Evolutionary conservation across 2,329 filamentous ascomycete species (phyloP).

Genomic region (Penicillium sp.): DNA sequence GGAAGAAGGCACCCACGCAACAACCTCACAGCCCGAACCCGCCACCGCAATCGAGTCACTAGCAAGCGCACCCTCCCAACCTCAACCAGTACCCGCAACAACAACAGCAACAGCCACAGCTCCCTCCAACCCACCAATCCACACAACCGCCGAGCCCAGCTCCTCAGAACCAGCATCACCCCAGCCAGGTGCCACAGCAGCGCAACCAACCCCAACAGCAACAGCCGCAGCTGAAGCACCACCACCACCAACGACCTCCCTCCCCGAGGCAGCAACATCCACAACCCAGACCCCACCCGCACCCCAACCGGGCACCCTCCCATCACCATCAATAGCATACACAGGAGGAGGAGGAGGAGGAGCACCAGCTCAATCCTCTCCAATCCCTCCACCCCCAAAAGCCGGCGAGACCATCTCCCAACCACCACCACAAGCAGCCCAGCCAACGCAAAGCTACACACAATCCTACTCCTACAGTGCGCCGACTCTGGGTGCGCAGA

Average conservation of each 20-base stretch:
- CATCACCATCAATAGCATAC: conserved; percentile 5
- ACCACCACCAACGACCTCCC: conserved; percentile 9
- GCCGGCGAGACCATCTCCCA: conserved; percentile 12
- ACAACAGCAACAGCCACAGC: conserved; percentile 19
- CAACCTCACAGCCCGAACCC: conserved; percentile 21
- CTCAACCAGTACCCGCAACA: conserved; percentile 33
- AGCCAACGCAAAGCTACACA: not conserved
- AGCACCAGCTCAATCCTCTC: not conserved
- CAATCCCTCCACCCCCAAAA: conserved; percentile 22
- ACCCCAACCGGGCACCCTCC: conserved; percentile 39
- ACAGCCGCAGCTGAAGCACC: conserved; percentile 5
- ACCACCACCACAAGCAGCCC: not conserved
- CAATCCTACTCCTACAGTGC: conserved; percentile 18
- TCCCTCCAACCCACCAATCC: not conserved
- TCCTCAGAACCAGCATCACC: conserved; percentile 36
- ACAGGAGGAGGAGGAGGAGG: not conserved
- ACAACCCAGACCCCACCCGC: conserved; percentile 31
- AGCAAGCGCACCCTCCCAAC: conserved; percentile 10
- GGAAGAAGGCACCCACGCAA: conserved; percentile 14
- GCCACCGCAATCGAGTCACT: conserved; percentile 21
- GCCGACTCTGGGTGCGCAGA: not conserved
- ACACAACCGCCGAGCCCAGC: not conserved
- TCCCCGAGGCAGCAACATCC: conserved; percentile 11
- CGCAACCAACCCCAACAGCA: conserved; percentile 1
- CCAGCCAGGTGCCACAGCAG: conserved; percentile 35